Conservation (phyloP, 2,329 filamentous ascomycete species). For the Stemphylium lycopersici region DNA sequence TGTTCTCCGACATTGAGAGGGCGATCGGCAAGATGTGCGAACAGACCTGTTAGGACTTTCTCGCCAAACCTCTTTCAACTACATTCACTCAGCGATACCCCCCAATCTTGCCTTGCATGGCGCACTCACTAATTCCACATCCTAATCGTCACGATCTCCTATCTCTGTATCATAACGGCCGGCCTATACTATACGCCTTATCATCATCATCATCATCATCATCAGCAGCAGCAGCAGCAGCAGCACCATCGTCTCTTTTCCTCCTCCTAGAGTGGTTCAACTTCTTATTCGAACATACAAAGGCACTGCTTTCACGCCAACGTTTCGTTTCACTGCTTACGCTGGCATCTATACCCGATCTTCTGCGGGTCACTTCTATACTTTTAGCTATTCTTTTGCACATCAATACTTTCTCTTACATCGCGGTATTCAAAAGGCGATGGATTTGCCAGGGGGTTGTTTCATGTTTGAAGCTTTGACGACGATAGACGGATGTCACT, state of each 20-base stretch:
- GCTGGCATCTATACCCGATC: conserved; percentile 13
- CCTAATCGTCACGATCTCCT: conserved; percentile 17
- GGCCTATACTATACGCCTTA: conserved; percentile 19
- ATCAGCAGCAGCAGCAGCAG: too few relatives aligned
- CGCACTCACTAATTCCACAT: conserved; percentile 28
- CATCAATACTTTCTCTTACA: conserved; percentile 21
- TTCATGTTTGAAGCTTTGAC: conserved; percentile 32
- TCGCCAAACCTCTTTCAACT: conserved; percentile 15
- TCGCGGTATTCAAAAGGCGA: conserved; percentile 18
- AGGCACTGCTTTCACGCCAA: conserved; percentile 7
- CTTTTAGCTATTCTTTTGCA: conserved; percentile 13
- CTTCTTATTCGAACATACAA: conserved; percentile 15
- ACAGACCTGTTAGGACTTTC: conserved; percentile 40
- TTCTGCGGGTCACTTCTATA: conserved; percentile 4
- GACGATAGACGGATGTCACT: conserved; percentile 22
- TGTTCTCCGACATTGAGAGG: conserved; percentile 52
- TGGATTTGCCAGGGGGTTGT: conserved; percentile 27
- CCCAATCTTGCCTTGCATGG: conserved; percentile 20
- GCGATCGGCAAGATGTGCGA: conserved; percentile 53
- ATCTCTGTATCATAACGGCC: conserved; percentile 38
- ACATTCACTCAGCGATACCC: conserved; percentile 15
- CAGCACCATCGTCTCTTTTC: conserved; percentile 16
- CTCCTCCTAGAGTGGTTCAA: conserved; percentile 14
- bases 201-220: conserved; percentile 8
- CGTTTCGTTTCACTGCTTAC: conserved; percentile 10